Conservation (phyloP, 352 stramenopile species). For the Vaucheria bursata region DNA sequence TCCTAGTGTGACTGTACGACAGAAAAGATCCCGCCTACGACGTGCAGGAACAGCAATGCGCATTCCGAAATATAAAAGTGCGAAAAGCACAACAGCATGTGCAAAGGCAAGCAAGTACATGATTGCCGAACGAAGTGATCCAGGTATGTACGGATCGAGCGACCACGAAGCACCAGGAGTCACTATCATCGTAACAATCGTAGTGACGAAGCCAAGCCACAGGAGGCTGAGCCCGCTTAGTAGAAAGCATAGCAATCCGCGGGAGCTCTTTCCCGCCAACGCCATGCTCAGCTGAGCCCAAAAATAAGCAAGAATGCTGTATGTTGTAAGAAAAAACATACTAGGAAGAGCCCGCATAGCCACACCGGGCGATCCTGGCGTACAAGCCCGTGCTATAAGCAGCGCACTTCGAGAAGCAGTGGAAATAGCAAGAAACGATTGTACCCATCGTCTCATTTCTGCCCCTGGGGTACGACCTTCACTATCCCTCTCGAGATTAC, state of each 20-base stretch:
- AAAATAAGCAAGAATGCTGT: constrained; percentile 37
- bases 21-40: neutral
- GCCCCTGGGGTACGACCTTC: neutral
- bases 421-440: neutral
- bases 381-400: neutral
- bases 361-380: neutral
- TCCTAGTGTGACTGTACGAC: neutral
- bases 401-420: neutral
- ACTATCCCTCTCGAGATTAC: neutral
- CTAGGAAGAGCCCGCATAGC: constrained; percentile 19
- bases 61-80: neutral
- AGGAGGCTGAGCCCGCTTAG: neutral
- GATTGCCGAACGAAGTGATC: neutral
- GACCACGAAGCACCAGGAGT: neutral
- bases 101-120: neutral
- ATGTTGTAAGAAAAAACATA: constrained; percentile 42
- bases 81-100: neutral
- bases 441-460: neutral
- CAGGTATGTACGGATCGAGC: neutral
- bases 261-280: constrained; percentile 3
- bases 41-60: neutral
- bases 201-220: neutral
- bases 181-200: neutral
- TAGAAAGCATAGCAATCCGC: neutral
- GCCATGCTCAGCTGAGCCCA: constrained; percentile 36